Evolutionary conservation across 2,329 filamentous ascomycete genomes (phyloP).

Genomic region (Chaetomium olivaceum): DNA sequence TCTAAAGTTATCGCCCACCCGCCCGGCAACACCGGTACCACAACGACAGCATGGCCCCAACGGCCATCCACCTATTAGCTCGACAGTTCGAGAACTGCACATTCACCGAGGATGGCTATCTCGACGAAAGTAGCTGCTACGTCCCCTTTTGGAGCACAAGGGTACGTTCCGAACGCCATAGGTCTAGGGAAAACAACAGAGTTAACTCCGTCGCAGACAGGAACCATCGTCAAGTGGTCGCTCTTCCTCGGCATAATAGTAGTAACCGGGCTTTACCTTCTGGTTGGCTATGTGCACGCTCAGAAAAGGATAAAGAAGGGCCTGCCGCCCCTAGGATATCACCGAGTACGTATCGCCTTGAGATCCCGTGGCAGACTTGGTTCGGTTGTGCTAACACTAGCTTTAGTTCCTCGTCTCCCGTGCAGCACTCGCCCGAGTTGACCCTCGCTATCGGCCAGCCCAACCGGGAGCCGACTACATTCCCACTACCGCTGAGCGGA

Average conservation of each 20-base stretch:
- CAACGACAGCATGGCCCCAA: slow-evolving; percentile 18
- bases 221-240: slow-evolving; percentile 69
- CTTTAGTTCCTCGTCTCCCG: slow-evolving; percentile 55
- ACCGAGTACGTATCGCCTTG: slow-evolving; percentile 56
- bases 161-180: slow-evolving; percentile 32
- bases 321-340: slow-evolving; percentile 65
- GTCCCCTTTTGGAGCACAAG: slow-evolving; percentile 45
- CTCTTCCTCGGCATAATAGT: slow-evolving; percentile 64
- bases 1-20: neutral
- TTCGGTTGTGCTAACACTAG: neutral
- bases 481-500: slow-evolving; percentile 37
- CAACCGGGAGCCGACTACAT: slow-evolving; percentile 43
- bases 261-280: slow-evolving; percentile 60
- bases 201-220: slow-evolving; percentile 48
- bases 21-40: slow-evolving; percentile 1
- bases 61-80: slow-evolving; percentile 17
- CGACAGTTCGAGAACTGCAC: slow-evolving; percentile 27
- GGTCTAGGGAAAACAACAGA: neutral
- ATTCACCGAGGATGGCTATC: slow-evolving; percentile 30
- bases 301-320: slow-evolving; percentile 66
- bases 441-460: slow-evolving; percentile 52
- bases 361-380: no score
- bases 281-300: slow-evolving; percentile 71
- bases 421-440: slow-evolving; percentile 47
- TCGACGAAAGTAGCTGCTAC: slow-evolving; percentile 36